phyloP scores from a whole-genome alignment of 768 basidiomycete species.

The Sutorius australiensis region DNA sequence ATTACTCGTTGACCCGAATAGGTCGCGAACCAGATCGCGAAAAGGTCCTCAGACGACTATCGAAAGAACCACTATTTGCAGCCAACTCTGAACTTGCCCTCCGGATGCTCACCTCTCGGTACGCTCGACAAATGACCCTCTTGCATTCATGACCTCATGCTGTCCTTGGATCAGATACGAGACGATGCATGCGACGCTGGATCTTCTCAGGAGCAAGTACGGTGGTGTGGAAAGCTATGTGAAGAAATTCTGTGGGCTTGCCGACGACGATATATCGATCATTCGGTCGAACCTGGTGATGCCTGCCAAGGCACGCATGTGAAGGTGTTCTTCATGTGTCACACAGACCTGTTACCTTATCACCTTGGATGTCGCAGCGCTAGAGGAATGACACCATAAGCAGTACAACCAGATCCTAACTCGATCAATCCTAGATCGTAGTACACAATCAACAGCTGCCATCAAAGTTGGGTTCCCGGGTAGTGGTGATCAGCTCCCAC shows the following conservation, averaged over 20 bases:
- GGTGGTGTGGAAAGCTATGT: constrained; percentile 66
- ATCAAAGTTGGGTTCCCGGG: background rate
- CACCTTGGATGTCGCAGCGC: background rate
- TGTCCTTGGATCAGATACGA: constrained; percentile 44
- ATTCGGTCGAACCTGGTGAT: constrained; percentile 58
- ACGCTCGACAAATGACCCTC: background rate
- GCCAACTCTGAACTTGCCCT: constrained; percentile 69
- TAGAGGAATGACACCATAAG: background rate
- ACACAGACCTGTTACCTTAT: background rate
- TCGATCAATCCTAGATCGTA: background rate
- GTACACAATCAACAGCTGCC: background rate
- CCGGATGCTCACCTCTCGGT: constrained; percentile 84
- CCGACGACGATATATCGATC: constrained; percentile 56
- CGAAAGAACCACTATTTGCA: constrained; percentile 69
- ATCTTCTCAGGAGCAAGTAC: constrained; percentile 58
- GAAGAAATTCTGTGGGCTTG: constrained; percentile 51
- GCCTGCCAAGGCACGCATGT: constrained; percentile 31
- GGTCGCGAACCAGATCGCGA: constrained; percentile 77
- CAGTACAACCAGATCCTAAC: background rate
- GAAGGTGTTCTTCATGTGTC: constrained; percentile 1
- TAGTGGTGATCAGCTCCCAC: background rate
- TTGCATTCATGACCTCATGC: background rate
- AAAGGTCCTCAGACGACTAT: constrained; percentile 63
- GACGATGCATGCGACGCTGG: constrained; percentile 72
- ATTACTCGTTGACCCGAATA: constrained; percentile 74